Base-by-base conservation (phyloP, 306 rosid species). In the Pyrus communis region DNA sequence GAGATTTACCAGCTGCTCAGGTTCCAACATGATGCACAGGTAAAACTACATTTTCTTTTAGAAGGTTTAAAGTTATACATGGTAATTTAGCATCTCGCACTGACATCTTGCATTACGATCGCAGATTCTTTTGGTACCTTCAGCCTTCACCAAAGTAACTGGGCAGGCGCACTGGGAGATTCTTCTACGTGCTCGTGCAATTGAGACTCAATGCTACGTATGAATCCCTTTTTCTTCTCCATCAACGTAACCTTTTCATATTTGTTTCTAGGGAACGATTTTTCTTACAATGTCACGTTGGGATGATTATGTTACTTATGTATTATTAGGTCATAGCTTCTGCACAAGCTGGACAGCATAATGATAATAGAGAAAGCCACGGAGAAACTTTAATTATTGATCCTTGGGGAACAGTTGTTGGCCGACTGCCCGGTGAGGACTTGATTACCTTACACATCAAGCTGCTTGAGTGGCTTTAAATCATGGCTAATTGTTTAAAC, bases 111-210 rank as follows among this genome's bases (percentile, higher is more conserved):
- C n/a, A 70, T 70, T 57, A 43, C 81, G 69, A 71, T 55, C 19
- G 68, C 75, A 95, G 99, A 86, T 95, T 76, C 85, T 95, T 23
- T 78, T 95, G 89, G 93, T 89, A 35, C 99, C 99, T 70, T 68
- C 99, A 67, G 92, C 99, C 58, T 95, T 95, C 85, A 95, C 99
- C 77, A 82, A 77, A 80, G 90, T 83, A 67, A 95, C 99, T 70
- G 99, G 97, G 71, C 88, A 79, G 84, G 99, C 97, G 25, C 99
- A 95, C 75, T 95, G 97, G 99, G 99, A 95, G 89, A 73, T 89
- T 83, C 99, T 95, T 82, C 97, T 95, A 45, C 91, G 96, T 69
- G 92, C 97, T 73, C 96, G 99, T 76, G 99, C 99, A 84, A 87
- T 92, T 82, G 97, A 95, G 84, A 92, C 85, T 82, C 99, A 95